A percentile compares a stretch with the other conserved stretches of the same genome.
phyloP scores from a whole-genome alignment of 495 filamentous ascomycete species.

The Aspergillus asperescens region DNA sequence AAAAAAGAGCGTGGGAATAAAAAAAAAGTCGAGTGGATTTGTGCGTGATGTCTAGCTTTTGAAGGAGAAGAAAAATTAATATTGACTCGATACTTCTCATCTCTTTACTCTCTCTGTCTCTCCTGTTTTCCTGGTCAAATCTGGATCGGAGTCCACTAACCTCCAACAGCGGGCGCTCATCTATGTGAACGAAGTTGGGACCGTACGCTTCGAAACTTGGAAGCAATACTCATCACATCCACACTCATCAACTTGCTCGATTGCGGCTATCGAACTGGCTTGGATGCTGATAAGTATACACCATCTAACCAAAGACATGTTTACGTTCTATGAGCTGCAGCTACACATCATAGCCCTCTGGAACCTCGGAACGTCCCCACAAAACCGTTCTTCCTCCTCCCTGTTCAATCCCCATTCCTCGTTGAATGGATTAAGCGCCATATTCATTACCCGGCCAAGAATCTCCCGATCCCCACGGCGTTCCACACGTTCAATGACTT shows the following conservation, averaged over 20 bases:
- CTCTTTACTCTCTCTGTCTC: background rate
- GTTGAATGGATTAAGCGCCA: conserved; percentile 77
- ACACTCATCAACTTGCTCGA: background rate
- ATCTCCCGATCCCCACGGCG: conserved; percentile 76
- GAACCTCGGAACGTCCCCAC: conserved; percentile 75
- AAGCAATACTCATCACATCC: background rate
- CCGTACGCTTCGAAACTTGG: background rate
- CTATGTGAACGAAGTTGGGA: too few species aligned
- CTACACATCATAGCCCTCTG: conserved; percentile 85
- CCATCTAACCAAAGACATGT: background rate
- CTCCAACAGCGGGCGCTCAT: too few species aligned
- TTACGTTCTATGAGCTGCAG: conserved; percentile 52
- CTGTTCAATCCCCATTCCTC: conserved; percentile 67
- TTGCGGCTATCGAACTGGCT: background rate
- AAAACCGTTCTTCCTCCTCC: conserved; percentile 77
- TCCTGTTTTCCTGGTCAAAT: background rate
- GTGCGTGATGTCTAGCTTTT: conserved; percentile 10
- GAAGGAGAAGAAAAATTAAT: conserved; percentile 8
- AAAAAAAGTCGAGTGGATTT: background rate
- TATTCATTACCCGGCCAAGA: conserved; percentile 65
- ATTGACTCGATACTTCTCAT: conserved; percentile 3
- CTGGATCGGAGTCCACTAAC: background rate
- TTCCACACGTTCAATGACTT: conserved; percentile 83
- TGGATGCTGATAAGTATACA: background rate
- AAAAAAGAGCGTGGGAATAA: conserved; percentile 3